A percentile compares a stretch with the other conserved stretches of the same genome.
Conservation (phyloP, 2,329 filamentous ascomycete species). For the Chaetomiaceae sp. region DNA sequence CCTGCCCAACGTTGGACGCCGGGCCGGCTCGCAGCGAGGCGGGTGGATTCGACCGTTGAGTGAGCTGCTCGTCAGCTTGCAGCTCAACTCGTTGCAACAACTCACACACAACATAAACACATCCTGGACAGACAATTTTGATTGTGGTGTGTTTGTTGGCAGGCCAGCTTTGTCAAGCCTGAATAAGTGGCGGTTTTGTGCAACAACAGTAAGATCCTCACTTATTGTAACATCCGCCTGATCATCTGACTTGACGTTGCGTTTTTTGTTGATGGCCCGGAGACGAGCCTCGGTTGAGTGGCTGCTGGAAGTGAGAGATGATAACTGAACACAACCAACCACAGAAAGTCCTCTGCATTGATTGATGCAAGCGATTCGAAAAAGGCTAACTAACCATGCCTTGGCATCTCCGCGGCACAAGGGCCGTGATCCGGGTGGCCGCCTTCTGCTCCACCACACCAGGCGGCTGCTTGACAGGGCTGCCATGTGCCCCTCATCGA, state of each 20-base stretch:
- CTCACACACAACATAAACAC: no score
- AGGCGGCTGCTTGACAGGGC: constrained; percentile 7
- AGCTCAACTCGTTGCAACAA: no score
- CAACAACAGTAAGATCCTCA: no score
- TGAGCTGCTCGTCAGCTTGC: neutral
- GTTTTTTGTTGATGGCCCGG: neutral
- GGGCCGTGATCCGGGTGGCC: constrained; percentile 9
- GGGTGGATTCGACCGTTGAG: constrained; percentile 3
- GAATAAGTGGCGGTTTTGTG: neutral
- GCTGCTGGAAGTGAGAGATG: no score
- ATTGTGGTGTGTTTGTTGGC: no score
- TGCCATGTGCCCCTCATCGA: constrained; percentile 15
- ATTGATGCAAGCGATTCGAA: neutral
- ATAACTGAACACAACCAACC: neutral
- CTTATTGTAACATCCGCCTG: neutral
- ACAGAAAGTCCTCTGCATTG: constrained; percentile 11
- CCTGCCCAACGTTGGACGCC: constrained; percentile 15
- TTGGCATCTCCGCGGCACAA: constrained; percentile 8
- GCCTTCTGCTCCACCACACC: neutral
- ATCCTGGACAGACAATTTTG: no score
- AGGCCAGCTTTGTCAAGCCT: constrained; percentile 14
- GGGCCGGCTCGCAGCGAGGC: neutral
- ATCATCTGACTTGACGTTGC: neutral
- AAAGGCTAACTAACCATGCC: neutral
- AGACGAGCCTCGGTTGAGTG: neutral